phyloP scores from a whole-genome alignment of 768 basidiomycete genomes.

The Pholiota conissans region DNA sequence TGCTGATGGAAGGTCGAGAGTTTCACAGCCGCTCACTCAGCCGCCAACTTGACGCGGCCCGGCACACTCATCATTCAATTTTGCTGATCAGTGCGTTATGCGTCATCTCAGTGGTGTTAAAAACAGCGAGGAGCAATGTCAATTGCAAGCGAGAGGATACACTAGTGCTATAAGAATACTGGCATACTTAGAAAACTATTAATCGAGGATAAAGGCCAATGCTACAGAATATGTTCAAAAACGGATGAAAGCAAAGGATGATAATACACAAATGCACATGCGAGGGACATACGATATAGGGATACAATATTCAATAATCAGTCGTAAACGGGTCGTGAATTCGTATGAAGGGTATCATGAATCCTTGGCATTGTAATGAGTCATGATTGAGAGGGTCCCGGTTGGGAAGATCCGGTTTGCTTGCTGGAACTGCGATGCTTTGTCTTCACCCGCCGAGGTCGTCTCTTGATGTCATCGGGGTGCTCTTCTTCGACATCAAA shows the following conservation, averaged over 20 bases:
- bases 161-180: neutral
- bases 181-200: neutral
- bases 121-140: neutral
- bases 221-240: neutral
- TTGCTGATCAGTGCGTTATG: neutral
- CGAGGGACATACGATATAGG: neutral
- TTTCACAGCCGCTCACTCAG: constrained; percentile 9
- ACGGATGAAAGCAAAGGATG: neutral
- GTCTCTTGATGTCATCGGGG: constrained; percentile 34
- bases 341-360: neutral
- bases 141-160: neutral
- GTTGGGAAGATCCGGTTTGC: neutral
- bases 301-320: constrained; percentile 3
- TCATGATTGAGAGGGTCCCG: constrained; percentile 1
- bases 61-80: neutral
- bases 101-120: neutral
- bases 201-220: neutral
- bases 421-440: constrained; percentile 6
- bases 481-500: constrained; percentile 62
- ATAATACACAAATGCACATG: neutral
- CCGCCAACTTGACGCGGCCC: constrained; percentile 4
- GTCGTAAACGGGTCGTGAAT: neutral
- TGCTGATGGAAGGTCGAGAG: neutral
- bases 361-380: neutral
- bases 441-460: constrained; percentile 14